Evolutionary conservation across 179 eudicot genomes (phyloP).

Genomic region (Spergularia azorica): DNA sequence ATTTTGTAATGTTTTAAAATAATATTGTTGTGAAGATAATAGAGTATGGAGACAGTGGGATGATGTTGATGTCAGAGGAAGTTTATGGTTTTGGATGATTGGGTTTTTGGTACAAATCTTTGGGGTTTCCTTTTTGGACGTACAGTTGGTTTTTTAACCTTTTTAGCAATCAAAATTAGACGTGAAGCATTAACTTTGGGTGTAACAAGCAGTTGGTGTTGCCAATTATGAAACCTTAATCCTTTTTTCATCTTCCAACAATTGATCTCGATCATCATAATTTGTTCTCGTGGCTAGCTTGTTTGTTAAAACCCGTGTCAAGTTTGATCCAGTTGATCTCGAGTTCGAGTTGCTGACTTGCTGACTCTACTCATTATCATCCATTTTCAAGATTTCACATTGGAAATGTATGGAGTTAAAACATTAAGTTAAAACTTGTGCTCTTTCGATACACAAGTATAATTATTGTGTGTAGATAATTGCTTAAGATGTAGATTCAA

Average conservation of each 20-base stretch:
- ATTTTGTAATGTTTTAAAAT: background rate
- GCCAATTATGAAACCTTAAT: constrained; percentile 2
- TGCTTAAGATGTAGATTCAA: too few species aligned
- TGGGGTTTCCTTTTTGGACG: background rate
- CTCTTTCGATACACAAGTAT: too few species aligned
- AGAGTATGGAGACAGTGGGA: constrained; percentile 17
- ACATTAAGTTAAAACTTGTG: too few species aligned
- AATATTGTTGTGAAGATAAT: background rate
- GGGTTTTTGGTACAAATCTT: background rate
- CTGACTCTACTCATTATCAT: too few species aligned
- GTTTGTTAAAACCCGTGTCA: too few species aligned
- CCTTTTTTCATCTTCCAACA: background rate
- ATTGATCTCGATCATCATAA: background rate
- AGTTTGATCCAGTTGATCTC: too few species aligned
- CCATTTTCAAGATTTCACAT: too few species aligned
- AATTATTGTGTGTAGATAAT: too few species aligned
- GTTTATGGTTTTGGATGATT: constrained; percentile 3
- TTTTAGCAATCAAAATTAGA: constrained; percentile 5
- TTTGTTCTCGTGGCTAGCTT: too few species aligned
- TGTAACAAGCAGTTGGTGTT: constrained; percentile 30
- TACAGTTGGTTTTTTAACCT: background rate
- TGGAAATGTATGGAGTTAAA: too few species aligned
- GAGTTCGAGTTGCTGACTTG: too few species aligned
- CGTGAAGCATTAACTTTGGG: constrained; percentile 20
- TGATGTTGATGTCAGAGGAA: constrained; percentile 25